Percentiles rank a stretch among this genome's conserved stretches.
These are phyloP conservation scores for Botrytis aclada DNA, from an alignment of 2,329 filamentous ascomycete genomes.

Conservation along the genomic window DNA sequence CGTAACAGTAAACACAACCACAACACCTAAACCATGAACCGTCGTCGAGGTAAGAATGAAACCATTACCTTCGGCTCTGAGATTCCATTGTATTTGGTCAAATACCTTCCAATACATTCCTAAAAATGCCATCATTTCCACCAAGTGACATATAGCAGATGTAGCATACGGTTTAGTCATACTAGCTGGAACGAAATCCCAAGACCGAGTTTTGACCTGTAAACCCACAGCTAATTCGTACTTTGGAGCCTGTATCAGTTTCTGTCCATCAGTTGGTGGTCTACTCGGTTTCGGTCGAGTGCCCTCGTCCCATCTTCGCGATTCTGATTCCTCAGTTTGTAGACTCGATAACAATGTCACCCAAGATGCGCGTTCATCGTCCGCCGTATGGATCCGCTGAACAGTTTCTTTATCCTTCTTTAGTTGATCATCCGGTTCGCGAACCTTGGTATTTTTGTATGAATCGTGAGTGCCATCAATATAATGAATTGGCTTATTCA, in stretches of 20 bases:
- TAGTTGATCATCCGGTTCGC: conserved; percentile 14
- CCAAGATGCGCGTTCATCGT: conserved; percentile 57
- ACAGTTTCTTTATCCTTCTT: conserved; percentile 22
- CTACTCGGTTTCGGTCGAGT: not conserved
- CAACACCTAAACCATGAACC: conserved; percentile 49
- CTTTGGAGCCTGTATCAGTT: conserved; percentile 13
- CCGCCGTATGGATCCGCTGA: conserved; percentile 48
- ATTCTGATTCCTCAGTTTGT: conserved; percentile 50
- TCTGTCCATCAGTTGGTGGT: conserved; percentile 4
- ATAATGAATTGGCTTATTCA: conserved; percentile 27
- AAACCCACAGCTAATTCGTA: conserved; percentile 34
- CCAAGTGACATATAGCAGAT: conserved; percentile 39
- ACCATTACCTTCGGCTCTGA: conserved; percentile 43
- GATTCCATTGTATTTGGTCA: conserved; percentile 49
- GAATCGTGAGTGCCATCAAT: conserved; percentile 31
- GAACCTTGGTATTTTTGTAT: conserved; percentile 29
- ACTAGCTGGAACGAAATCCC: conserved; percentile 41
- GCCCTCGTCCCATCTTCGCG: conserved; percentile 43
- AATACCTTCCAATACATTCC: conserved; percentile 59
- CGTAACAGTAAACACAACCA: conserved; percentile 53
- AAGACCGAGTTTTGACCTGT: conserved; percentile 38
- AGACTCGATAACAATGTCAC: conserved; percentile 49
- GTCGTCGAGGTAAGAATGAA: conserved; percentile 39
- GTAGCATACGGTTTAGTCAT: conserved; percentile 40
- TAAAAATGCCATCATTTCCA: conserved; percentile 39